phyloP scores from a whole-genome alignment of 192 early-diverging fungal species.

The Coemansia sp. region DNA sequence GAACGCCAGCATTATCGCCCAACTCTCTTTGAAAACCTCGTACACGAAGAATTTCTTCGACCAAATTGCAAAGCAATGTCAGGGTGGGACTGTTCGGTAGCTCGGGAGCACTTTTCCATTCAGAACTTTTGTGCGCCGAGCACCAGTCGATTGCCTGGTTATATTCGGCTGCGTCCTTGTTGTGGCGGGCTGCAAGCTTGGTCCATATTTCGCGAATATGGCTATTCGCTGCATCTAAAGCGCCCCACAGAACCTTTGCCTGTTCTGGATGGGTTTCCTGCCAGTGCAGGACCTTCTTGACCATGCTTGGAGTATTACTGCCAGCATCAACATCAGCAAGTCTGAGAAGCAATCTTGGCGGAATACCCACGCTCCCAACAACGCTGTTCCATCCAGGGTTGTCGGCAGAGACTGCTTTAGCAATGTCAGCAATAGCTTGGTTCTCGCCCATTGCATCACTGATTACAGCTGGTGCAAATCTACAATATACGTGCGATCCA shows the following conservation, averaged over 20 bases:
- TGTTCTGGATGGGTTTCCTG: conserved; percentile 66
- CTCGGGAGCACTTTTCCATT: conserved; percentile 19
- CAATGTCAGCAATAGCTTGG: conserved; percentile 17
- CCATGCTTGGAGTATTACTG: conserved; percentile 91
- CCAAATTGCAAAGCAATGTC: conserved; percentile 61
- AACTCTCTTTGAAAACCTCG: conserved; percentile 73
- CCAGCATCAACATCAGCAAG: conserved; percentile 95
- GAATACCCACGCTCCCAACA: conserved; percentile 67
- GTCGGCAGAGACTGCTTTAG: conserved; percentile 34
- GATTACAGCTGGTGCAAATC: conserved; percentile 78
- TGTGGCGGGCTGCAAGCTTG: conserved; percentile 47
- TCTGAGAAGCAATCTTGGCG: conserved; percentile 71
- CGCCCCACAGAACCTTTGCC: conserved; percentile 53
- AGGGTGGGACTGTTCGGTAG: neutral
- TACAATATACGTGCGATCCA: conserved; percentile 84
- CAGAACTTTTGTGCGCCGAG: conserved; percentile 32
- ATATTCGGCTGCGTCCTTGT: conserved; percentile 23
- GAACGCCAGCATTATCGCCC: conserved; percentile 72
- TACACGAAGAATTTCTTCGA: conserved; percentile 43
- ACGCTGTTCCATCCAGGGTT: conserved; percentile 69
- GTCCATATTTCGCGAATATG: conserved; percentile 60
- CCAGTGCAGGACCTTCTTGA: conserved; percentile 86
- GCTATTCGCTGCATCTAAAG: conserved; percentile 65
- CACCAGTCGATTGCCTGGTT: conserved; percentile 55
- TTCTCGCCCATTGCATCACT: conserved; percentile 56